Base-by-base conservation (phyloP, 495 filamentous ascomycete species). In the Barbatosphaeria neglecta region DNA sequence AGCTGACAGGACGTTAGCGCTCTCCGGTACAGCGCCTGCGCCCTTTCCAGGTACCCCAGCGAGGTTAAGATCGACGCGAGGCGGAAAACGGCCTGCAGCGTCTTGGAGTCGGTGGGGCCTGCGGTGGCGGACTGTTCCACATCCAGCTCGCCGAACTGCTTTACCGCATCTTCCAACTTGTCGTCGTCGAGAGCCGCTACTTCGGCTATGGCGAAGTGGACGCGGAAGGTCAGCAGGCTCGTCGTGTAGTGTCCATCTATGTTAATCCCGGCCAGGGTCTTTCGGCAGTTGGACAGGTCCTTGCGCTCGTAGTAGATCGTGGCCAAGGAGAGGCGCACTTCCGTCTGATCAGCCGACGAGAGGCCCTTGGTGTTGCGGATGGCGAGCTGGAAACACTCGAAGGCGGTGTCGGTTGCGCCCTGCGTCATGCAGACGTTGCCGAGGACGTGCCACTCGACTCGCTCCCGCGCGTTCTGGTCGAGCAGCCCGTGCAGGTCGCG, bases 381-480 rank as follows among this genome's bases (percentile, higher is more conserved):
- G 8, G 46, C 39, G n/a, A 48, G 46, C 4, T 41, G 13, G 19
- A 48, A 48, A 38, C 46, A 48, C 6, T 38, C 46, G 25, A 48
- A 42, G 11, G 46, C 46, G 19, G 28, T 24, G 33, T 41, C 46
- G 10, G 28, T 15, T 1, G 39, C 37, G 10, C 46, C 46, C 28
- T 48, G 46, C 10, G 46, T 42, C 46, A 48, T 48, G 46, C 46
- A 48, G 3, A 48, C 37, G 16, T 48, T 42, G n/a, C 46, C 46
- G 37, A 48, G 37, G 0, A 48, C 46, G 2, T 48, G 46, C 46
- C 46, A 48, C 1, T 35, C 38, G 13, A 48, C 31, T 1, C 16
- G 23, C 17, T 42, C 25, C 13, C 25, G 33, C 11, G 22, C 24
- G 9, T 37, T 18, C 25, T 31, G 22, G 10, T 22, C 6, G 1